Conservation (phyloP, 371 early-diverging fungal species). For the Amoeboradix gromovi region DNA sequence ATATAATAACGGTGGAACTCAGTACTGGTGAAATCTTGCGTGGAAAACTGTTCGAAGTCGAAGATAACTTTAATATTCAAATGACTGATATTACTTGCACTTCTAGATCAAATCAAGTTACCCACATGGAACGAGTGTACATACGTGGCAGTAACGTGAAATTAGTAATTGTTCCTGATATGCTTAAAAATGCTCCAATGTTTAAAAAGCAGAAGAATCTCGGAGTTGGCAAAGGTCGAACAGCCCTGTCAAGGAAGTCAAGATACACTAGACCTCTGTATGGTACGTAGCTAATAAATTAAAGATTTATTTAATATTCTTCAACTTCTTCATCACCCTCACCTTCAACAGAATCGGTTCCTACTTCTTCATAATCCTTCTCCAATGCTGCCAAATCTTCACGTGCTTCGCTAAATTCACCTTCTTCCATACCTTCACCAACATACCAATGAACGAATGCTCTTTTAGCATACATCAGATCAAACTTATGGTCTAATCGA, state of each 20-base stretch:
- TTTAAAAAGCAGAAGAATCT: conserved; percentile 27
- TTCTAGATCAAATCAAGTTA: conserved; percentile 55
- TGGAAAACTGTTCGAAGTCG: conserved; percentile 74
- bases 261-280: not conserved
- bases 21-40: conserved; percentile 74
- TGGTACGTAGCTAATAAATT: not conserved
- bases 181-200: conserved; percentile 93
- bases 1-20: conserved; percentile 72
- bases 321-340: conserved; percentile 32
- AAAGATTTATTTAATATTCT: conserved; percentile 13
- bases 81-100: conserved; percentile 70
- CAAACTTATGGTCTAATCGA: conserved; percentile 78
- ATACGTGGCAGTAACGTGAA: conserved; percentile 83
- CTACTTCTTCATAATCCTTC: conserved; percentile 95
- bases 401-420: conserved; percentile 98
- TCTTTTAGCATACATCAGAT: conserved; percentile 85
- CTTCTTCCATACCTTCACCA: conserved; percentile 65
- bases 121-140: conserved; percentile 75
- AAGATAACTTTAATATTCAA: conserved; percentile 96
- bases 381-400: conserved; percentile 97
- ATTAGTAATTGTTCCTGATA: conserved; percentile 86
- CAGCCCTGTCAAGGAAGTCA: not conserved
- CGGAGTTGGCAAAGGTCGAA: not conserved
- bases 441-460: conserved; percentile 98
- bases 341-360: conserved; percentile 49